A percentile compares a stretch with the other conserved stretches of the same genome.
Evolutionary conservation across 495 filamentous ascomycete genomes (phyloP).

Genomic region (Cairneyella variabilis): DNA sequence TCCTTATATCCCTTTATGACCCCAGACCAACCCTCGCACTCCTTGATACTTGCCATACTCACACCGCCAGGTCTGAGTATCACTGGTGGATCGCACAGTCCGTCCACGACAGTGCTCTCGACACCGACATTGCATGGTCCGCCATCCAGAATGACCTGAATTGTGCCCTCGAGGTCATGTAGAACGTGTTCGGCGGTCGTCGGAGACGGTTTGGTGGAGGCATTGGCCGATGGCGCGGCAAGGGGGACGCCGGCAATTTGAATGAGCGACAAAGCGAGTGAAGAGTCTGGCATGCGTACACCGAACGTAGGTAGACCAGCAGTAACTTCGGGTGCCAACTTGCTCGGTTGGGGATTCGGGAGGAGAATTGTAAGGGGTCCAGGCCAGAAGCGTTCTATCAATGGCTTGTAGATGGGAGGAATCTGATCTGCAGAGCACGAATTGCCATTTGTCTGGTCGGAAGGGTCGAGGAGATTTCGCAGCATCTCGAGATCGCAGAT

Average conservation of each 20-base stretch:
- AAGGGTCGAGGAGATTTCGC: slow-evolving; percentile 33
- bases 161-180: slow-evolving; percentile 79
- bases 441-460: slow-evolving; percentile 20
- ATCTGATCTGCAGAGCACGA: slow-evolving; percentile 43
- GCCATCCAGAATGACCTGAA: slow-evolving; percentile 86
- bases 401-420: slow-evolving; percentile 73
- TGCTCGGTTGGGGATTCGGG: slow-evolving; percentile 64
- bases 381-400: slow-evolving; percentile 89
- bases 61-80: slow-evolving; percentile 87
- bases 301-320: slow-evolving; percentile 81
- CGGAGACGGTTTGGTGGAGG: slow-evolving; percentile 85
- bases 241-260: slow-evolving; percentile 70
- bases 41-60: slow-evolving; percentile 75
- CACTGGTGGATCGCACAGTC: slow-evolving; percentile 71
- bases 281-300: slow-evolving; percentile 78
- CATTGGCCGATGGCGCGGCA: slow-evolving; percentile 94
- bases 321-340: slow-evolving; percentile 82
- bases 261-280: slow-evolving; percentile 83
- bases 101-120: slow-evolving; percentile 96
- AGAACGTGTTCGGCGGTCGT: slow-evolving; percentile 85
- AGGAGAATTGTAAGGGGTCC: slow-evolving; percentile 91
- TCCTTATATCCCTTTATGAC: slow-evolving; percentile 75
- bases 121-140: slow-evolving; percentile 83
- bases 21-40: slow-evolving; percentile 75
- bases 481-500: slow-evolving; percentile 80